Evolutionary conservation across 345 rosid genomes (phyloP), one percentile per base, ranked within the genome.

Genomic region (Sapria himalayana): DNA sequence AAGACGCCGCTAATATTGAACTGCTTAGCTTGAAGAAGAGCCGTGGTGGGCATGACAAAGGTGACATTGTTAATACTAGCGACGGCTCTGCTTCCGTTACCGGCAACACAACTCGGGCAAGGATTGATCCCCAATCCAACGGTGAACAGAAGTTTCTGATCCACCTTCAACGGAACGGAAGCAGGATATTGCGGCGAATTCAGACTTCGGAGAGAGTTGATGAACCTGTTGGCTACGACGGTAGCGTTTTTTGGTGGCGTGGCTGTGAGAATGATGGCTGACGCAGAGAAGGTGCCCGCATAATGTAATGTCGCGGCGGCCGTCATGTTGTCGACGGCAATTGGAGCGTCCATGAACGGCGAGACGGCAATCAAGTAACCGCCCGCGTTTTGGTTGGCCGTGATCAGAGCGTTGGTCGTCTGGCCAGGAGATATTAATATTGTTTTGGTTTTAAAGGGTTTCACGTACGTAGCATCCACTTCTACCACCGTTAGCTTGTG

Each of bases 161-260:
- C 77, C 21, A 82, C 59, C 14, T 51, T 71, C n/a, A 55, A 53
- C 0, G 98, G 98, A 21, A 89, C 93, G 3, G 39, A 22, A 9
- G 91, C 93, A 3, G 93, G 95, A 68, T 60, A 79, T n/a, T 41
- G 64, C 39, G 57, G 62, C 4, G 98, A 89, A 45, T 89, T 89
- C 15, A 89, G 65, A 46, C 86, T 70, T 1, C 85, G 80, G 12
- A 79, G 78, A 3, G 91, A 53, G 25, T 65, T 44, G 0, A 56
- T 33, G 16, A 76, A 79, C 23, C 14, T 63, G 61, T 78, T 63
- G 11, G 98, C 93, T 7, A 74, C 35, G 0, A 57, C 50, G 4
- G 95, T 89, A 60, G 86, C 93, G 35, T 89, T 89, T 52, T 69
- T 58, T 0, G 85, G 81, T 1, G 95, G 98, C 4, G 86, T 70